Conservation (phyloP, 2,329 filamentous ascomycete species). For the Cytospora schulzeri region DNA sequence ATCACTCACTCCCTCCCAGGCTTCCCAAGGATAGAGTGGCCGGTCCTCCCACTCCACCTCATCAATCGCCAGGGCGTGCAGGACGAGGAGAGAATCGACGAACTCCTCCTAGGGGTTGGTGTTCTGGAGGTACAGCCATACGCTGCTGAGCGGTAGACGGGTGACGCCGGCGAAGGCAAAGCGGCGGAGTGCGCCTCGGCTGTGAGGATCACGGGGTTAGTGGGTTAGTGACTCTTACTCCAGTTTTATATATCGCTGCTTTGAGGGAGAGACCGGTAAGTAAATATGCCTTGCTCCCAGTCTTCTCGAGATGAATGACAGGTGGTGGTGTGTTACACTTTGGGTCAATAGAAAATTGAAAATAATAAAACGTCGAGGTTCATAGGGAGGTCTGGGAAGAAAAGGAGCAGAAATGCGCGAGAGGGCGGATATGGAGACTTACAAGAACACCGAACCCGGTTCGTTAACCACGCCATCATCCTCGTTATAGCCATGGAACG, state of each 20-base stretch:
- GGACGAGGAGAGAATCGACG: neutral
- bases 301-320: neutral
- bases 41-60: neutral
- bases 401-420: neutral
- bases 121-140: constrained; percentile 32
- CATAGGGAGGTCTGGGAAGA: constrained; percentile 2
- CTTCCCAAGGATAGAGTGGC: neutral
- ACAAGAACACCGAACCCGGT: constrained; percentile 17
- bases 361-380: constrained; percentile 4
- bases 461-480: neutral
- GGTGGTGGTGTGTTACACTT: no score
- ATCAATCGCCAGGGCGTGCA: neutral
- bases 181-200: constrained; percentile 35
- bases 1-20: neutral
- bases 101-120: constrained; percentile 8
- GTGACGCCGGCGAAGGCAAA: constrained; percentile 37
- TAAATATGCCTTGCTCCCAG: constrained; percentile 26
- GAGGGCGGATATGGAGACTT: neutral
- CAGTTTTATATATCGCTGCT: constrained; percentile 12
- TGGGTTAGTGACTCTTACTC: constrained; percentile 5
- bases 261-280: constrained; percentile 20
- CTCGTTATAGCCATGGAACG: constrained; percentile 4
- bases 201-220: constrained; percentile 20
- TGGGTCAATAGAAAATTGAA: neutral
- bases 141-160: constrained; percentile 34